Evolutionary conservation across 768 basidiomycete species (phyloP).

Genomic region (Piloderma croceum): DNA sequence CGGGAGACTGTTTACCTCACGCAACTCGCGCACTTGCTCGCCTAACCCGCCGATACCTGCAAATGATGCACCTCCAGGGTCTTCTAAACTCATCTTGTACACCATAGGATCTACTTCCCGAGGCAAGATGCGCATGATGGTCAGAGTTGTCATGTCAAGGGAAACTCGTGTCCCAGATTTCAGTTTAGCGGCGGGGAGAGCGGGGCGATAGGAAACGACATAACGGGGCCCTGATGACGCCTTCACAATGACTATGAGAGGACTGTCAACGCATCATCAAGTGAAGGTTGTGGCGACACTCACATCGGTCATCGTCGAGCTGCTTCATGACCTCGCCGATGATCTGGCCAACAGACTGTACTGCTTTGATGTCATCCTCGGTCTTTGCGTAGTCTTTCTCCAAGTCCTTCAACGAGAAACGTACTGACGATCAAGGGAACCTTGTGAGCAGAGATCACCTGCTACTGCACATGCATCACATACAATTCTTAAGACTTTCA

Average conservation of each 20-base stretch:
- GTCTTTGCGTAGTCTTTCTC: slow-evolving; percentile 91
- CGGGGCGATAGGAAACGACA: slow-evolving; percentile 93
- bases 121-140: slow-evolving; percentile 97
- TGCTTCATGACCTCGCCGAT: slow-evolving; percentile 99
- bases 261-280: not conserved
- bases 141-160: slow-evolving; percentile 98
- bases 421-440: slow-evolving; percentile 44
- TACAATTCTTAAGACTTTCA: slow-evolving; percentile 86
- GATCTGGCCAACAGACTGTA: slow-evolving; percentile 98
- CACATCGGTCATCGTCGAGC: slow-evolving; percentile 94
- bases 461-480: slow-evolving; percentile 23
- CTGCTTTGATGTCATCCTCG: slow-evolving; percentile 98
- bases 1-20: slow-evolving; percentile 89
- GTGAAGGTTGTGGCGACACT: slow-evolving; percentile 25
- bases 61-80: slow-evolving; percentile 91
- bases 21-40: slow-evolving; percentile 93
- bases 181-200: slow-evolving; percentile 86
- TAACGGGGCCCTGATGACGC: slow-evolving; percentile 97
- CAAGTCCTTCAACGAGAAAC: slow-evolving; percentile 84
- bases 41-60: slow-evolving; percentile 94
- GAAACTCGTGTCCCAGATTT: slow-evolving; percentile 94
- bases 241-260: slow-evolving; percentile 84
- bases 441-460: not conserved
- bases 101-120: slow-evolving; percentile 97
- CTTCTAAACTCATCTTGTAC: slow-evolving; percentile 99